phyloP scores from a whole-genome alignment of 495 filamentous ascomycete genomes.

The Trichocladium uniseriatum region DNA sequence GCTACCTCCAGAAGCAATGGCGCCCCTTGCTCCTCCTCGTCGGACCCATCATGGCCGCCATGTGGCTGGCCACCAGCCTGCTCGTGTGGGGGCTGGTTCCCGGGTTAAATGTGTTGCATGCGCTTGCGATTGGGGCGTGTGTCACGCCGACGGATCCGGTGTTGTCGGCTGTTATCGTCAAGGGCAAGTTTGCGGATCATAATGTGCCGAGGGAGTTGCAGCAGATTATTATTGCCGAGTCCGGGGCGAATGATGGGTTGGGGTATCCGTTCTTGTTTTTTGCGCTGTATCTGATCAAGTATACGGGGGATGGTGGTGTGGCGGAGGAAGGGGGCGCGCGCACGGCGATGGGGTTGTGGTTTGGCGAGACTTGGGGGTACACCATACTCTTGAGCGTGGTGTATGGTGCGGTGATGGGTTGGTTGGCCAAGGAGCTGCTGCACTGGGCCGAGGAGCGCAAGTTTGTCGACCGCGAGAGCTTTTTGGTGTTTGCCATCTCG shows the following conservation, averaged over 20 bases:
- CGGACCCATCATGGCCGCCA: slow-evolving; percentile 75
- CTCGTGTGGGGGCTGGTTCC: slow-evolving; percentile 75
- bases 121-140: slow-evolving; percentile 70
- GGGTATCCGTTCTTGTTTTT: slow-evolving; percentile 88
- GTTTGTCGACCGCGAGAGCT: slow-evolving; percentile 84
- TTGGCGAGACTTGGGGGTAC: slow-evolving; percentile 80
- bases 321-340: slow-evolving; percentile 45
- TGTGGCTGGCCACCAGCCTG: slow-evolving; percentile 80
- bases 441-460: slow-evolving; percentile 75
- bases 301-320: slow-evolving; percentile 46
- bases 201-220: slow-evolving; percentile 76
- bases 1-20: slow-evolving; percentile 76
- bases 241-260: slow-evolving; percentile 87
- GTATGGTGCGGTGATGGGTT: slow-evolving; percentile 72
- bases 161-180: slow-evolving; percentile 81
- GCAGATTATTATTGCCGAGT: slow-evolving; percentile 82
- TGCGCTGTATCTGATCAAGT: slow-evolving; percentile 74
- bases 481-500: slow-evolving; percentile 58
- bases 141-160: slow-evolving; percentile 91
- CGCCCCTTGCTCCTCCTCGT: slow-evolving; percentile 64
- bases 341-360: slow-evolving; percentile 71
- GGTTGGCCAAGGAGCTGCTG: slow-evolving; percentile 69
- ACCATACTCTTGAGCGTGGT: slow-evolving; percentile 67
- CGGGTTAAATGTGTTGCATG: slow-evolving; percentile 61
- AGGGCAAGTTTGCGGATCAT: slow-evolving; percentile 87